phyloP scores from a whole-genome alignment of 2,329 filamentous ascomycete species.

The Periconia digitata region DNA sequence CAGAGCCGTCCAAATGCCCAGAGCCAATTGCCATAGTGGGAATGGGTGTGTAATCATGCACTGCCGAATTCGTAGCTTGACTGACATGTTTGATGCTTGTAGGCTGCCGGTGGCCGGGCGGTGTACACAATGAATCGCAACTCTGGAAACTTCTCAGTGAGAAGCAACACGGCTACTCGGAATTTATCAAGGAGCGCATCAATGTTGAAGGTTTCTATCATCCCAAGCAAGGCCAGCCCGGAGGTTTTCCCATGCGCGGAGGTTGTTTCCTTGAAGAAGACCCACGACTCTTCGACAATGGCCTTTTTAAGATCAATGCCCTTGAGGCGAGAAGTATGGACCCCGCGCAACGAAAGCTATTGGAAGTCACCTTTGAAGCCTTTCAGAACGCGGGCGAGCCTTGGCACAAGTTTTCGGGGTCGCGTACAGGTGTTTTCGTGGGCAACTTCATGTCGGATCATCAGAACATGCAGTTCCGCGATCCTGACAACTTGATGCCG shows the following conservation, averaged over 20 bases:
- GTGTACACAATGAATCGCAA: slow-evolving; percentile 5
- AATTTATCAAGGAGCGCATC: slow-evolving; percentile 29
- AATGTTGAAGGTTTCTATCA: slow-evolving; percentile 41
- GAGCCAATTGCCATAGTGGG: slow-evolving; percentile 4
- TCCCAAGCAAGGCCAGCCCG: slow-evolving; percentile 18
- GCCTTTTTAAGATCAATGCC: slow-evolving; percentile 28
- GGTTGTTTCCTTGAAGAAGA: slow-evolving; percentile 38
- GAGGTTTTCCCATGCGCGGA: slow-evolving; percentile 19
- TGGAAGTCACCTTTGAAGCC: slow-evolving; percentile 38
- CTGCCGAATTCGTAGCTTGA: background rate
- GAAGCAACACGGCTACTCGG: slow-evolving; percentile 28
- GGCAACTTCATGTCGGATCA: slow-evolving; percentile 22
- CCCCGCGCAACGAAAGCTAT: slow-evolving; percentile 29
- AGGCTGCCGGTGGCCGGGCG: slow-evolving; percentile 2
- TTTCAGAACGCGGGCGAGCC: slow-evolving; percentile 43
- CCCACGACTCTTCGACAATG: slow-evolving; percentile 38
- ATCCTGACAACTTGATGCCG: slow-evolving; percentile 13
- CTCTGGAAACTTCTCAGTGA: slow-evolving; percentile 34
- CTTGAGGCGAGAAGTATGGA: slow-evolving; percentile 27
- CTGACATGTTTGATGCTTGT: background rate
- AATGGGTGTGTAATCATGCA: background rate
- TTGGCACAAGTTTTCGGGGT: slow-evolving; percentile 24
- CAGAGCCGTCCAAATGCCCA: background rate
- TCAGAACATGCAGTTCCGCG: slow-evolving; percentile 13
- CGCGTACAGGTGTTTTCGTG: slow-evolving; percentile 24